phyloP scores from a whole-genome alignment of 805 yeast genomes.

The Scheffersomyces lignosus region DNA sequence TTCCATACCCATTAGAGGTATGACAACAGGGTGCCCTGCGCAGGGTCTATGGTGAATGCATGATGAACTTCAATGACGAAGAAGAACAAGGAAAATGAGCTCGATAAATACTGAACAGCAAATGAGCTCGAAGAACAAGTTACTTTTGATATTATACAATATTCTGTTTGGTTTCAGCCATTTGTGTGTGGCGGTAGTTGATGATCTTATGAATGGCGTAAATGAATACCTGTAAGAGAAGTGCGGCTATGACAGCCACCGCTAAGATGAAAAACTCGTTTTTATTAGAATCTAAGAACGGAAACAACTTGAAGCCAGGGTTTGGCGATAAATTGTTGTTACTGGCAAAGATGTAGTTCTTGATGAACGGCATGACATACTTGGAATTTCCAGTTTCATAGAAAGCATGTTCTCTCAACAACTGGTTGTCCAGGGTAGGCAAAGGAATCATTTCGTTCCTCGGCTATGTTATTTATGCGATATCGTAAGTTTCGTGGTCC shows the following conservation, averaged over 20 bases:
- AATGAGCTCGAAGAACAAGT: no score
- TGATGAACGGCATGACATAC: constrained; percentile 21
- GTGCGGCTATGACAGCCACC: background rate
- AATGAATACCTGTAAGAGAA: background rate
- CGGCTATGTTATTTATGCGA: no score
- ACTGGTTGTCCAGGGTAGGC: constrained; percentile 17
- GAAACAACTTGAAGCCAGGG: background rate
- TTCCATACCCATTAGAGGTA: no score
- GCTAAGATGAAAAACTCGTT: background rate
- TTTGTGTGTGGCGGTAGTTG: background rate
- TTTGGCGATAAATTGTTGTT: background rate
- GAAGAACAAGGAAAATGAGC: no score
- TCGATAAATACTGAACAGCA: no score
- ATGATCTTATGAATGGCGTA: background rate
- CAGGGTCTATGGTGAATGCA: no score
- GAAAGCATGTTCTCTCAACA: constrained; percentile 28
- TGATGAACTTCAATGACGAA: no score
- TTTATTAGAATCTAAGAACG: constrained; percentile 1
- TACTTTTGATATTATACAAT: no score
- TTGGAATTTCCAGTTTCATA: constrained; percentile 28
- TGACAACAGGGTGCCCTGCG: no score
- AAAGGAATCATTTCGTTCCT: constrained; percentile 26
- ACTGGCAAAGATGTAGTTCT: constrained; percentile 16
- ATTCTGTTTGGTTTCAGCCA: no score
- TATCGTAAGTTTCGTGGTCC: no score